Evolutionary conservation across 2,329 filamentous ascomycete genomes (phyloP), one percentile per base, ranked within the genome.

Genomic region (Trichoderma gracile): DNA sequence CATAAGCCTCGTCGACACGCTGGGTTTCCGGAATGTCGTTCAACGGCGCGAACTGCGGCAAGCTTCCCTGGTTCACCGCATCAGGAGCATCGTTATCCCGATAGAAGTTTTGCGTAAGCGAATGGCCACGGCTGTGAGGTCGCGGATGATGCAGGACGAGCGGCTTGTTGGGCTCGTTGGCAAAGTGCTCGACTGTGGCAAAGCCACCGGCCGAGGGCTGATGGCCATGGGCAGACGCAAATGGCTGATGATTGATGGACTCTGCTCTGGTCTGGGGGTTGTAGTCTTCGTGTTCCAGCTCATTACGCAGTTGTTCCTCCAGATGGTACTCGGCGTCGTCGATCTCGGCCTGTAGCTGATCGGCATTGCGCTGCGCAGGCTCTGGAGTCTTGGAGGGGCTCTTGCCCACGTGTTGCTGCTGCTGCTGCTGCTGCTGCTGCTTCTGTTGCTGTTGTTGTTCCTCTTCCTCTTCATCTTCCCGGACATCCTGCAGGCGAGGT

Each of bases 261-360:
- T 75, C 72, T 2, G 70, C 69, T 59, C 78, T 76, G 46, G 83
- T 79, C 56, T 88, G 86, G 2, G 88, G 89, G 70, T 87, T 91
- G 72, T 91, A 89, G 69, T 92, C 90, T 63, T 90, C 89, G 69
- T 93, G 89, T 66, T 93, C 89, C 55, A 94, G 81, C 71, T 94
- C 89, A 61, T 89, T 88, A 58, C 91, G 87, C 67, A 93, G 87
- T 66, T 91, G 88, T 73, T 93, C 87, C 73, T 93, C 91, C 67
- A 95, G 77, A 70, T 94, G 91, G 72, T 95, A 94, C 71, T 96
- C 91, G 5, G 91, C 89, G 72, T 93, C 90, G 56, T 95, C 89
- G 63, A 96, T 89, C 69, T 95, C 92, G 67, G 89, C 89, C 74
- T 97, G 92, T 25, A 96, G 82, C 69, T 93, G 93, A 70, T 93